Conservation (phyloP, 1,139 yeast species). For the Scheffersomyces segobiensis region DNA sequence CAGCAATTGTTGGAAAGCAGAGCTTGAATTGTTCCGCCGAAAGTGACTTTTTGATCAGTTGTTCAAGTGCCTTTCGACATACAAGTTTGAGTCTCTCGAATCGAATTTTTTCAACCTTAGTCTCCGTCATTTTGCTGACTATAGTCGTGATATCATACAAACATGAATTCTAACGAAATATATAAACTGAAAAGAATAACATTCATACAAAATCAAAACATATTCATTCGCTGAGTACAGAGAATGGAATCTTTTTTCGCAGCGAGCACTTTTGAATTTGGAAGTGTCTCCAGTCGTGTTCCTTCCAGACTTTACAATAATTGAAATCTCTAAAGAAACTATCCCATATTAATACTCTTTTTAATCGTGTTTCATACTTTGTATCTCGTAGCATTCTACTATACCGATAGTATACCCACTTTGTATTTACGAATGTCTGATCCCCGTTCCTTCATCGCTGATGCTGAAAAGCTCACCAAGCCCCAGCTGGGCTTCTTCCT, state of each 20-base stretch:
- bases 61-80: slow-evolving; percentile 65
- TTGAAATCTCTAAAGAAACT: neutral
- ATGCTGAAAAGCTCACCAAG: slow-evolving; percentile 48
- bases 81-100: slow-evolving; percentile 56
- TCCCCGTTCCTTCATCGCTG: slow-evolving; percentile 41
- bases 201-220: neutral
- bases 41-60: slow-evolving; percentile 58
- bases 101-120: slow-evolving; percentile 40
- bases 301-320: neutral
- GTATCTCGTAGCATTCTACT: neutral
- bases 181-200: neutral
- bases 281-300: neutral
- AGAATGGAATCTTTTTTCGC: neutral
- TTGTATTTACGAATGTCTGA: slow-evolving; percentile 27
- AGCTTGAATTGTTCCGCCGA: slow-evolving; percentile 58
- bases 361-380: neutral
- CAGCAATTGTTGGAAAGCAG: slow-evolving; percentile 66
- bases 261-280: neutral
- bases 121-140: neutral
- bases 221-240: no score
- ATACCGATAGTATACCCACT: no score
- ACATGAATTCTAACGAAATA: neutral
- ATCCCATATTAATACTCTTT: neutral
- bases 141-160: slow-evolving; percentile 1
- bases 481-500: slow-evolving; percentile 76